Evolutionary conservation across 116 monocot genomes (phyloP).

Genomic region (Papilionanthe hybrid): DNA sequence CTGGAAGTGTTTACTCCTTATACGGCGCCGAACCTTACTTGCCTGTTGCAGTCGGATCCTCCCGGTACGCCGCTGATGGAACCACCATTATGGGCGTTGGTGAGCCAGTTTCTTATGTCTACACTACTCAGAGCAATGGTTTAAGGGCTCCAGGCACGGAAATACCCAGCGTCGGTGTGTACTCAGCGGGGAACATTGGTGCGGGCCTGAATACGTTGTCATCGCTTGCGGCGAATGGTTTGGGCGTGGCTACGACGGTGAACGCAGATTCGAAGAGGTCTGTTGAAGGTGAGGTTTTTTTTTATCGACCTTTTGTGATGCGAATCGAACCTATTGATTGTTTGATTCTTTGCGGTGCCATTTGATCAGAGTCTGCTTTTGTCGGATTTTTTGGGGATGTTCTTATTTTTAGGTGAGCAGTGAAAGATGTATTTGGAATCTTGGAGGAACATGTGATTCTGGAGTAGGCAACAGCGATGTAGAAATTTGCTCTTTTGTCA

Average conservation of each 20-base stretch:
- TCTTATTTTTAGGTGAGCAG: not conserved
- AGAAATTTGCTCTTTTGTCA: too few species aligned
- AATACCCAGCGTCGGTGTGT: not conserved
- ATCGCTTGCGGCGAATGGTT: conserved; percentile 5
- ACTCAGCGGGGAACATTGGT: not conserved
- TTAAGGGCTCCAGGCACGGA: conserved; percentile 1
- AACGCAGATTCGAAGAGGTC: conserved; percentile 24
- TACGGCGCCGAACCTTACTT: conserved; percentile 24
- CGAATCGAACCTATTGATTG: not conserved
- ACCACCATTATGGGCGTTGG: not conserved
- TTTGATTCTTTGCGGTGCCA: not conserved
- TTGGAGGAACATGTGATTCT: not conserved
- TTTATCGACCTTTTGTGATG: too few species aligned
- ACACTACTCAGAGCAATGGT: conserved; percentile 2
- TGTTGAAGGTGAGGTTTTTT: conserved; percentile 31
- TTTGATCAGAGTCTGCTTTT: not conserved
- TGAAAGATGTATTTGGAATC: not conserved
- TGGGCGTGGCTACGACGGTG: not conserved
- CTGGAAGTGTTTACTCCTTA: conserved; percentile 11
- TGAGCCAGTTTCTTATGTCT: conserved; percentile 14
- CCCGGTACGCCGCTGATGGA: conserved; percentile 9
- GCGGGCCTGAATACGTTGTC: not conserved
- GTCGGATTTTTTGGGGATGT: not conserved
- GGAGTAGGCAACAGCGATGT: not conserved
- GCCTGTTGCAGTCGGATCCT: conserved; percentile 9